Evolutionary conservation across 169 alveolate species (phyloP), one percentile per base, ranked within the genome.

Genomic region (Cyclospora cayetanensis): DNA sequence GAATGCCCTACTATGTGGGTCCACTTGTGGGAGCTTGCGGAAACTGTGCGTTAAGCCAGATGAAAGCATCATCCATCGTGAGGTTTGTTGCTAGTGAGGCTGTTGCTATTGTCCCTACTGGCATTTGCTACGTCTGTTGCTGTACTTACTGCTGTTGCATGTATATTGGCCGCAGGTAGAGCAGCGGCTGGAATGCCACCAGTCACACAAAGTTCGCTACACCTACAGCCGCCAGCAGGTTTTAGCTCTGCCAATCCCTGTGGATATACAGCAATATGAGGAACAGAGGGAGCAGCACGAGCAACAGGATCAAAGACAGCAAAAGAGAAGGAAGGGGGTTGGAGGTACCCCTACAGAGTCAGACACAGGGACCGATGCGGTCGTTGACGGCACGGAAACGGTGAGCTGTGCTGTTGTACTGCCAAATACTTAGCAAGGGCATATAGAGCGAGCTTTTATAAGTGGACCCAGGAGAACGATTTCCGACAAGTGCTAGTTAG

Each of bases 131-230:
- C 7, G 60, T n/a, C n/a, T 15, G 87, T 68, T 79, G 37, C 55
- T 20, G 72, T 18, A 2, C 7, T 60, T 52, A n/a, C 29, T 63
- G 84, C 65, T 20, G 84, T 42, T 27, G 46, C 53, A 31, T 88
- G 55, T 25, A 46, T 68, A n/a, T 29, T 2, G 12, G 7, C 7
- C 27, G 82, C 74, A 89, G 93, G 93, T 74, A 31, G 93, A 89
- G 63, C 93, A 89, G 68, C 77, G 93, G 22, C 37, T 74, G 27
- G 89, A 72, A 50, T 89, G 93, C 53, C 74, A 35, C 22, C 85
- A 74, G 70, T 70, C 93, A 41, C 83, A 79, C 74, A 77, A 89
- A 41, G 93, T 89, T 12, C 88, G 89, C 27, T 89, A 89, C 89
- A 60, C 88, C 63, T 89, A 74, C 89, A 72, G 65, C 43, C 89